These are phyloP conservation scores for Eucommia ulmoides DNA, from an alignment of 257 asterid genomes.

Conservation along the genomic window DNA sequence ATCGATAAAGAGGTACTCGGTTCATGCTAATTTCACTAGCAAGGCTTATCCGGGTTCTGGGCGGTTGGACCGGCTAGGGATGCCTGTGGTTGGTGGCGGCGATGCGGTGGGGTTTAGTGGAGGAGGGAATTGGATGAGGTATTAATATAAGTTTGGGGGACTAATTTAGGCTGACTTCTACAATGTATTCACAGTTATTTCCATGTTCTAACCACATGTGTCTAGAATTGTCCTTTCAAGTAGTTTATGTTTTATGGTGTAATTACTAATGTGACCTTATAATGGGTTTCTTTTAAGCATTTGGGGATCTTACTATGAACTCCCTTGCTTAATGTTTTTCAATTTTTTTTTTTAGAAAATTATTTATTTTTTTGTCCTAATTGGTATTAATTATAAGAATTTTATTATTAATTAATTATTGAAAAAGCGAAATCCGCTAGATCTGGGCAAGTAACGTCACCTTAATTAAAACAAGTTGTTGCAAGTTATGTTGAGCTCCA, in stretches of 20 bases:
- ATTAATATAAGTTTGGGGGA: not conserved
- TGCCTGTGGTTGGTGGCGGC: conserved; percentile 46
- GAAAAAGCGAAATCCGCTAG: no score
- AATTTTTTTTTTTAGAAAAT: no score
- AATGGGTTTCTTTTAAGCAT: not conserved
- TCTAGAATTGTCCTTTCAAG: not conserved
- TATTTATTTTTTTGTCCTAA: no score
- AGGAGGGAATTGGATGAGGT: conserved; percentile 23
- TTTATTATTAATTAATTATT: no score
- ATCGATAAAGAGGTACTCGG: conserved; percentile 53
- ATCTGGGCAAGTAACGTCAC: no score
- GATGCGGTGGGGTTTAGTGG: conserved; percentile 36
- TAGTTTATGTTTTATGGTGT: not conserved
- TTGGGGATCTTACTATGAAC: no score
- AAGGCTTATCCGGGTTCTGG: conserved; percentile 81
- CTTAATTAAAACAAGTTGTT: no score
- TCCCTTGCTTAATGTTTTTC: no score
- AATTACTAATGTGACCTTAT: not conserved
- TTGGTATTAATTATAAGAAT: no score
- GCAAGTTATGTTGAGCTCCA: no score
- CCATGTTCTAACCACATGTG: not conserved
- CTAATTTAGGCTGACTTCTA: not conserved
- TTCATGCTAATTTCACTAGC: conserved; percentile 32
- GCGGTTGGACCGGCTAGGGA: conserved; percentile 59
- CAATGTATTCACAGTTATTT: no score